Base-by-base conservation (phyloP, 179 eudicot genomes). In the Gypsophila paniculata region DNA sequence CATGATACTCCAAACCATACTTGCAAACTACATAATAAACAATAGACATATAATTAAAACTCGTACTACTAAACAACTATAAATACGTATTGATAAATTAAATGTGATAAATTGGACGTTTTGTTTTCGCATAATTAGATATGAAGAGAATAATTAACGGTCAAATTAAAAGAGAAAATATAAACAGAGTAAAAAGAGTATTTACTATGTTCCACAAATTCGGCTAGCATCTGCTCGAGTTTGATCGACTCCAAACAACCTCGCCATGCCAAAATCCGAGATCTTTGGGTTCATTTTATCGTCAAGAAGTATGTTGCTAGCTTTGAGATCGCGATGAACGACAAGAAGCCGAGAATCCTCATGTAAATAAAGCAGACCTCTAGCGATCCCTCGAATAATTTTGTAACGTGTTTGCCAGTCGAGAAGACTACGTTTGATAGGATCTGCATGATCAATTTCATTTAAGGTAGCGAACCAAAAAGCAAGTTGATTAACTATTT, bases 321-420 rank as follows among this genome's bases (percentile, higher is more conserved):
- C 22, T 55, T 74, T 74, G 13, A 74, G 64, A 57, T 74, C 76
- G 7, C 76, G 76, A 17, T 74, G 76, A 38, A 74, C 65, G 39
- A 82, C 69, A 6, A 73, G 64, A 23, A 82, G 52, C 11, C 74
- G 64, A 3, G 85, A 82, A 51, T 82, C 73, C 58, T 79, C 78
- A 58, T 82, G 82, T 14, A 79, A 70, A 66, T 82, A 82, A 5
- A 82, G 72, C 36, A 82, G 64, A 12, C 82, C 85, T 71, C 78
- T 71, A 67, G 79, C 78, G 36, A 76, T 68, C 8, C 85, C 85
- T 69, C 39, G 74, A 0, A 82, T 82, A 10, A 78, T 70, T 51
- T 66, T 79, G 57, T 66, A 70, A 44, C 85, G 75, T 11, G 61
- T 66, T 60, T 67, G 32, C 85, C 85, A 82, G 53, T 78, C 82